Conservation (phyloP, 2,329 filamentous ascomycete genomes). For the Sporothrix globosa region DNA sequence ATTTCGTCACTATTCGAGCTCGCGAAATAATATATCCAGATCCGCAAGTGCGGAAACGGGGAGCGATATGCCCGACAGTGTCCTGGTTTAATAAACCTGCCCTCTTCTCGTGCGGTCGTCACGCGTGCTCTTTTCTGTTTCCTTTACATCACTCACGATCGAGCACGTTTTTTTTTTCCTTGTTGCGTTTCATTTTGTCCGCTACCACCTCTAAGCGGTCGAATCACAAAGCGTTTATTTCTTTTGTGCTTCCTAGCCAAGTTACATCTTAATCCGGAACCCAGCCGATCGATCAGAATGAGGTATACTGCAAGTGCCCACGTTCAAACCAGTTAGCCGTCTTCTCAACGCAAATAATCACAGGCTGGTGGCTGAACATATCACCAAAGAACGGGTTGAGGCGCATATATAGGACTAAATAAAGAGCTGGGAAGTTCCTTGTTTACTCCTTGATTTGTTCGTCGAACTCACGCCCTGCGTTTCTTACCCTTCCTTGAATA, state of each 20-base stretch:
- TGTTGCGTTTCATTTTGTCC: neutral
- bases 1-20: neutral
- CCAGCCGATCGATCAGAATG: neutral
- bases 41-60: slow-evolving; percentile 15
- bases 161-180: neutral
- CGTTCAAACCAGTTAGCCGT: neutral
- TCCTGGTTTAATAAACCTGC: neutral
- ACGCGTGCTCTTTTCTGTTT: neutral
- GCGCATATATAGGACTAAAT: neutral
- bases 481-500: neutral
- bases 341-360: neutral
- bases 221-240: neutral
- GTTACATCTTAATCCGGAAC: neutral
- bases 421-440: neutral
- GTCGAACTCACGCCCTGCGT: neutral
- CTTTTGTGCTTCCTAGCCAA: neutral
- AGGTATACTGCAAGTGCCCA: neutral
- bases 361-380: neutral
- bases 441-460: neutral
- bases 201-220: neutral
- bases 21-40: slow-evolving; percentile 17
- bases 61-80: neutral
- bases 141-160: neutral
- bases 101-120: slow-evolving; percentile 5
- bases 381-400: neutral